Conservation (phyloP, 495 filamentous ascomycete species). For the Penicillium silybi region DNA sequence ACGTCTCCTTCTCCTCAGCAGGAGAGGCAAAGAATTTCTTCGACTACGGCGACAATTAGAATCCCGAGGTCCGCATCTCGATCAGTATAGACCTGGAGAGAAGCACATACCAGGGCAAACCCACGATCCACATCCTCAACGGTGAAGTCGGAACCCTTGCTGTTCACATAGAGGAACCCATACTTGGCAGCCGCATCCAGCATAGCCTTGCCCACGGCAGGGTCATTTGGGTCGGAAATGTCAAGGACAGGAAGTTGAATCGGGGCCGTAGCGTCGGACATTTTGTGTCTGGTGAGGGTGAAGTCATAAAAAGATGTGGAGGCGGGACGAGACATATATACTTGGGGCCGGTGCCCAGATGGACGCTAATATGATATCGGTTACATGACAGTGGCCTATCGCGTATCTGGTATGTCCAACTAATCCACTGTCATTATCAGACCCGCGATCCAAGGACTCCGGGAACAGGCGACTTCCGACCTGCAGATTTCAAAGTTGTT, state of each 20-base stretch:
- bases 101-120: slow-evolving; percentile 71
- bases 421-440: background rate
- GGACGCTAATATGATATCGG: background rate
- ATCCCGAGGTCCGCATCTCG: no score
- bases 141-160: slow-evolving; percentile 63
- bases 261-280: slow-evolving; percentile 38
- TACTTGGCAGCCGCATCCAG: slow-evolving; percentile 75
- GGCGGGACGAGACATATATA: slow-evolving; percentile 4
- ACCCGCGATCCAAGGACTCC: background rate
- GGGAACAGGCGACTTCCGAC: slow-evolving; percentile 20
- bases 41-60: slow-evolving; percentile 48
- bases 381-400: background rate
- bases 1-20: slow-evolving; percentile 65
- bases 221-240: slow-evolving; percentile 53
- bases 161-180: slow-evolving; percentile 87
- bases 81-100: no score
- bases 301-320: slow-evolving; percentile 16
- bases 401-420: background rate
- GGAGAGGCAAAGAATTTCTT: slow-evolving; percentile 73
- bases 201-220: slow-evolving; percentile 62
- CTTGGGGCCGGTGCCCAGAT: no score
- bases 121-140: slow-evolving; percentile 60
- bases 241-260: slow-evolving; percentile 76
- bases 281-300: slow-evolving; percentile 23
- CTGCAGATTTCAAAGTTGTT: no score